phyloP scores from a whole-genome alignment of 805 yeast species.

The Cyberlindnera euphorbiae region DNA sequence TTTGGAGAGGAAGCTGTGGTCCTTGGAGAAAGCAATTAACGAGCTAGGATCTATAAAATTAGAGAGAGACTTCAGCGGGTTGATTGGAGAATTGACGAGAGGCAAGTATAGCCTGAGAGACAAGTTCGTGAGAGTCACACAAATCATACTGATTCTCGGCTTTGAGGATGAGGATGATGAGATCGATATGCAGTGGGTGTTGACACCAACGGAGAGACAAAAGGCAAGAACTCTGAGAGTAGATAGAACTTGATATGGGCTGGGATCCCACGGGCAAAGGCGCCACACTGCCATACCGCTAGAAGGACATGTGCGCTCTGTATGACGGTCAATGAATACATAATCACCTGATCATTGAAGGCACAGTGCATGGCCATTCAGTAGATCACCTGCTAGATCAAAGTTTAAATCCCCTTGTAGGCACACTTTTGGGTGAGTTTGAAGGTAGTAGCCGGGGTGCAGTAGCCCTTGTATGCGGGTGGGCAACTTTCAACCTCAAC shows the following conservation, averaged over 20 bases:
- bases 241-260: slow-evolving; percentile 22
- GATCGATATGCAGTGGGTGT: slow-evolving; percentile 59
- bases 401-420: no score
- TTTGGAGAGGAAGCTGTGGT: slow-evolving; percentile 65
- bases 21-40: slow-evolving; percentile 61
- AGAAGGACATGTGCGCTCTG: no score
- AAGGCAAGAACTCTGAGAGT: slow-evolving; percentile 56
- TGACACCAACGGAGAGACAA: slow-evolving; percentile 71
- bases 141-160: slow-evolving; percentile 75
- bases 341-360: no score
- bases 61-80: slow-evolving; percentile 72
- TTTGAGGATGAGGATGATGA: slow-evolving; percentile 68
- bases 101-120: slow-evolving; percentile 72
- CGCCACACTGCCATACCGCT: no score
- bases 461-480: no score
- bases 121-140: slow-evolving; percentile 75
- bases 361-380: no score
- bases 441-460: no score
- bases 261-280: no score
- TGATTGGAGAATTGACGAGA: slow-evolving; percentile 71
- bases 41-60: slow-evolving; percentile 79
- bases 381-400: no score
- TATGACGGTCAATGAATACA: no score
- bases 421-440: no score
- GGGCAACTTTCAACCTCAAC: no score